Evolutionary conservation across 495 filamentous ascomycete species (phyloP), one percentile per base, ranked within the genome.

Genomic region (Penicillium macrosclerotiorum): DNA sequence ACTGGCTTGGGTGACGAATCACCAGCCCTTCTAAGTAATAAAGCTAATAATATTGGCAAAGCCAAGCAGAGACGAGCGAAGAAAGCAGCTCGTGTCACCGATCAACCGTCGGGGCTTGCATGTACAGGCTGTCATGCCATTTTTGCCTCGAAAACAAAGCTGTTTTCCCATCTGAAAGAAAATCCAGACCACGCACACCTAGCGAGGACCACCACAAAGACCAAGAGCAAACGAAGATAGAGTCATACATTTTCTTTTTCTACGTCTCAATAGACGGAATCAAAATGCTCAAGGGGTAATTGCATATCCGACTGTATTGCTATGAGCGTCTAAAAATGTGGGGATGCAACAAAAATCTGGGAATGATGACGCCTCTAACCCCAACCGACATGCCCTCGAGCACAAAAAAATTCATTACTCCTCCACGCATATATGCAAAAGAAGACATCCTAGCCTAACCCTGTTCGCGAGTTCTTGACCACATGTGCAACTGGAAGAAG

Each of bases 41-140:
- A n/a, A n/a, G n/a, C n/a, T n/a, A n/a, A 24, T 18, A 89, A 86
- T 52, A 29, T 88, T 2, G 91, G 93, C 18, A 95, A 91, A 63
- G 93, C 93, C 7, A 96, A 92, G 60, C 78, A 86, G 47, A 96
- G 89, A 61, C 79, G 88, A 32, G 85, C 88, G 30, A 96, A 90
- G 64, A 89, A 81, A 56, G 85, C 85, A 13, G 85, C 86, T 20
- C 77, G 81, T 25, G 66, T 78, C 43, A 74, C 79, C 14, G 57
- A 47, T 39, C 49, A 62, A 20, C n/a, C 55, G 38, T 32, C 45
- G 14, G 49, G 77, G 55, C 69, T 76, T 37, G 73, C 62, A 34
- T 95, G 89, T 60, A 63, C 69, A 2, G 60, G 64, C 3, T 94
- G 89, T 62, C 68, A 77, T 30, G 70, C 70, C 11, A 59, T 48